Evolutionary conservation across 176 grass and related monocot genomes (phyloP).

Genomic region (Dactylis glomerata): DNA sequence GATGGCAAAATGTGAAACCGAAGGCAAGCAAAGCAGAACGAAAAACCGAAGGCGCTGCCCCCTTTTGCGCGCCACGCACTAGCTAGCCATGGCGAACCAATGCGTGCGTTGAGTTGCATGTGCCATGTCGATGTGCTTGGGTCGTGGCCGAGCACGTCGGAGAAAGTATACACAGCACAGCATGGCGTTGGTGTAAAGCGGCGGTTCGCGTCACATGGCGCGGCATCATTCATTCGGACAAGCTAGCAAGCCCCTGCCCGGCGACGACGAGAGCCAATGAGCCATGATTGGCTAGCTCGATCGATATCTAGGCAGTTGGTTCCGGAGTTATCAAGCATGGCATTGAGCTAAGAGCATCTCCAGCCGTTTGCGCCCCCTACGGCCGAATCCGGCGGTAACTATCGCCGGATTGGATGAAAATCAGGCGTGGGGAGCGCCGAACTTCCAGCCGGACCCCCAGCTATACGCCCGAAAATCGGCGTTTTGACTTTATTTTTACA

Average conservation of each 20-base stretch:
- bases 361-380: too few species aligned
- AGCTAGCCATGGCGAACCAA: neutral
- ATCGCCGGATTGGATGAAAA: too few species aligned
- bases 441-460: too few species aligned
- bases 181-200: neutral
- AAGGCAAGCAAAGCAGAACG: conserved; percentile 19
- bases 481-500: too few species aligned
- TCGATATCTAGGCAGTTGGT: too few species aligned
- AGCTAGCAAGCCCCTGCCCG: neutral
- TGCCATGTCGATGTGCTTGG: neutral
- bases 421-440: too few species aligned
- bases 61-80: neutral
- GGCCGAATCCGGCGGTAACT: too few species aligned
- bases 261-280: too few species aligned
- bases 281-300: too few species aligned
- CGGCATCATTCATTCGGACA: conserved; percentile 22
- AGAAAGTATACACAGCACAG: neutral
- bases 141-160: neutral
- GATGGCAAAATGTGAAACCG: conserved; percentile 16
- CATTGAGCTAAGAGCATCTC: too few species aligned
- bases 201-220: conserved; percentile 17
- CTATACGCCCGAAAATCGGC: too few species aligned
- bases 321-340: too few species aligned
- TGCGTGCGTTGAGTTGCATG: neutral
- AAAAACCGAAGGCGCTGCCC: neutral